Evolutionary conservation across 768 basidiomycete genomes (phyloP).

Genomic region (Ramaria sp.): DNA sequence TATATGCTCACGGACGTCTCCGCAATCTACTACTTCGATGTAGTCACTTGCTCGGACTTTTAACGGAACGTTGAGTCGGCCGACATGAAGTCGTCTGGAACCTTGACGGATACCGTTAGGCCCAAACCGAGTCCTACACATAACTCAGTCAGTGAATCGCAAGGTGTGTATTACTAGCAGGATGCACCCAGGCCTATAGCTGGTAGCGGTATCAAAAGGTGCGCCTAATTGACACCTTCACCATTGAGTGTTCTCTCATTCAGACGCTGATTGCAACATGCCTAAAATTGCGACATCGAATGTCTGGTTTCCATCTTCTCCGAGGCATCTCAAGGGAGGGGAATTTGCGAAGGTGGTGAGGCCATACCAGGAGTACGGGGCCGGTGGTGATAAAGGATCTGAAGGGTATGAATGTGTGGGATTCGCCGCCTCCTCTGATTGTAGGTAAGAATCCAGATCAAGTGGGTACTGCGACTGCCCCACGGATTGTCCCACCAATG

Average conservation of each 20-base stretch:
- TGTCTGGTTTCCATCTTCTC: conserved; percentile 14
- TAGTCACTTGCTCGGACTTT: conserved; percentile 16
- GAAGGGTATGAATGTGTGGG: not conserved
- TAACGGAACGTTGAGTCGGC: conserved; percentile 21
- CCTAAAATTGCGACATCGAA: conserved; percentile 22
- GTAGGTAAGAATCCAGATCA: not conserved
- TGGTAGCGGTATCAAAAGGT: conserved; percentile 23
- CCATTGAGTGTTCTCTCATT: not conserved
- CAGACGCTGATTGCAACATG: not conserved
- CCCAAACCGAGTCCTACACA: conserved; percentile 18
- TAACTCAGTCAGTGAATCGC: not conserved
- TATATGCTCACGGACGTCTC: conserved; percentile 18
- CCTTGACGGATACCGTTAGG: conserved; percentile 25
- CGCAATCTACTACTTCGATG: conserved; percentile 22
- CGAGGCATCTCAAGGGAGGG: conserved; percentile 19
- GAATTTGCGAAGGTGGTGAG: conserved; percentile 20
- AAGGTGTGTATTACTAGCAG: not conserved
- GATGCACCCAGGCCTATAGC: conserved; percentile 21
- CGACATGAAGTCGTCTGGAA: conserved; percentile 18
- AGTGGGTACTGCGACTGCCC: not conserved
- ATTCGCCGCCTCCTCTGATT: not conserved
- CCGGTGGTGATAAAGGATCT: not conserved
- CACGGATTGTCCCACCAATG: not conserved
- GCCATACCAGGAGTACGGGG: conserved; percentile 17
- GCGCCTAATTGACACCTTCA: conserved; percentile 13